A percentile compares a stretch with the other conserved stretches of the same genome.
These are phyloP conservation scores for Beauveria brongniartii DNA, from an alignment of 2,329 filamentous ascomycete genomes.

Conservation along the genomic window DNA sequence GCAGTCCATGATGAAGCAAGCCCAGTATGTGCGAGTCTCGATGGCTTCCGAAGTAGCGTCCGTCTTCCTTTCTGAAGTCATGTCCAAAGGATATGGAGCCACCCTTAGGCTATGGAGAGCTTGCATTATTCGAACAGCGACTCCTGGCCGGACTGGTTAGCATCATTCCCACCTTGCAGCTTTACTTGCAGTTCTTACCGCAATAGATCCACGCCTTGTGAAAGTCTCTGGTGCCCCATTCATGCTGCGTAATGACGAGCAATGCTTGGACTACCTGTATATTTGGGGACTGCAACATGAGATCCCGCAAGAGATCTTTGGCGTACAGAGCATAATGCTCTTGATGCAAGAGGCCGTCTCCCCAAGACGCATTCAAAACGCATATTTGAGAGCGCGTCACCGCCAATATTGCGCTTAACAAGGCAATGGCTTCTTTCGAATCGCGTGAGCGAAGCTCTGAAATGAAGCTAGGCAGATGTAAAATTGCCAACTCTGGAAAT, in stretches of 20 bases:
- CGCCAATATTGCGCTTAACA: constrained; percentile 23
- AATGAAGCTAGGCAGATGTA: constrained; percentile 26
- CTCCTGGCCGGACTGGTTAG: constrained; percentile 17
- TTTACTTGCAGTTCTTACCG: constrained; percentile 15
- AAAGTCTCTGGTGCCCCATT: constrained; percentile 34
- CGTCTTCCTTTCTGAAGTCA: constrained; percentile 14
- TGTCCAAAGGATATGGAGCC: constrained; percentile 21
- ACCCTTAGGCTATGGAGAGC: constrained; percentile 23
- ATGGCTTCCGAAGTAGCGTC: constrained; percentile 21
- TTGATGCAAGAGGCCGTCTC: constrained; percentile 22
- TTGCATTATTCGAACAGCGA: constrained; percentile 32
- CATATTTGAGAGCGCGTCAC: constrained; percentile 25
- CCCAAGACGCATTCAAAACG: constrained; percentile 21
- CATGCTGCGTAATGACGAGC: constrained; percentile 31
- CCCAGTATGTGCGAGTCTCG: constrained; percentile 35
- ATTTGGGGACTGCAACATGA: constrained; percentile 22
- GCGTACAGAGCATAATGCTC: constrained; percentile 26
- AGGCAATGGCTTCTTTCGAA: constrained; percentile 20
- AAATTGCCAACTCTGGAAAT: constrained; percentile 26
- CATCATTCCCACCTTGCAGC: not conserved
- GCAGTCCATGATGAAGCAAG: constrained; percentile 37
- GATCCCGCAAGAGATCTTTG: constrained; percentile 18
- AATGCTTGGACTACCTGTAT: constrained; percentile 30
- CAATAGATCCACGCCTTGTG: constrained; percentile 37
- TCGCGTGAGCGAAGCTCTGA: constrained; percentile 16